A percentile compares a stretch with the other conserved stretches of the same genome.
phyloP scores from a whole-genome alignment of 768 basidiomycete species.

The Candolleomyces efflorescens region DNA sequence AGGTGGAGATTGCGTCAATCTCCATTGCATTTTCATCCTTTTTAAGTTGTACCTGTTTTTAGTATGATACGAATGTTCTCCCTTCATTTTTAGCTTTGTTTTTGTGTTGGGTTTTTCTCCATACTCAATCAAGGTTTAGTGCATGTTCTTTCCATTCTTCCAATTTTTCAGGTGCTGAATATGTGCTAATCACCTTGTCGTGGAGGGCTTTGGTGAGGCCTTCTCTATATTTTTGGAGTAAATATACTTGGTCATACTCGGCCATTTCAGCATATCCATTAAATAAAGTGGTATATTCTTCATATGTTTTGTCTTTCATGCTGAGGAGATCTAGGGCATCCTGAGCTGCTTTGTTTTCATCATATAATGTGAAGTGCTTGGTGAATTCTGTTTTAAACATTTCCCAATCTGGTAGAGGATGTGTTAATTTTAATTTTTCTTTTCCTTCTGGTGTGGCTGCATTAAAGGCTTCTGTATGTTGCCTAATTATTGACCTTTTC shows the following conservation, averaged over 20 bases:
- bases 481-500: no score
- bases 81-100: not conserved
- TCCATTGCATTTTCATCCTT: conserved; percentile 6
- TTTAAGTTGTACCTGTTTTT: conserved; percentile 4
- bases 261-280: not conserved
- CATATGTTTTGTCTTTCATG: not conserved
- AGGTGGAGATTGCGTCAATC: not conserved
- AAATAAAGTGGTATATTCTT: not conserved
- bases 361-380: not conserved
- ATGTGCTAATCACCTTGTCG: not conserved
- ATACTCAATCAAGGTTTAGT: not conserved
- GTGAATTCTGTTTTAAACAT: not conserved
- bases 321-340: not conserved
- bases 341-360: not conserved
- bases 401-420: not conserved
- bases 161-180: not conserved
- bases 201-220: not conserved
- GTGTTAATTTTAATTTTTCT: no score
- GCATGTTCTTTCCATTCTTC: not conserved
- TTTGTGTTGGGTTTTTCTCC: not conserved
- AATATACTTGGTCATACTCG: not conserved
- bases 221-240: not conserved
- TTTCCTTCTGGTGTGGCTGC: no score
- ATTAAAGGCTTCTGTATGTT: no score
- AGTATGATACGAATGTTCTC: not conserved